Percentiles rank a stretch among this genome's conserved stretches.
Conservation (phyloP, 108 stramenopile species). For the Pseudonitzschia delicatissima region DNA sequence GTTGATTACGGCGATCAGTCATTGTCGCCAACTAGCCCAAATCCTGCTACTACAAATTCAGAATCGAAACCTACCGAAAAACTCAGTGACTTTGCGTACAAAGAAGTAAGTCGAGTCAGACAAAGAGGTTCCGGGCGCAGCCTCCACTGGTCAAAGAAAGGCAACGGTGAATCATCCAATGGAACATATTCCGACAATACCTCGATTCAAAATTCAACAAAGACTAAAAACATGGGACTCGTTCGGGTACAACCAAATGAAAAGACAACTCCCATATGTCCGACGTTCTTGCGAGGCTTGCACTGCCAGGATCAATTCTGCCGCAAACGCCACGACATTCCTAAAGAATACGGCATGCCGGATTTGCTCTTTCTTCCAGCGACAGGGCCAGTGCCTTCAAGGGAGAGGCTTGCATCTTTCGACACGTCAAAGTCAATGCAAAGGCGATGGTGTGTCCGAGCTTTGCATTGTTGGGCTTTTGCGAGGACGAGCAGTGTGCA, state of each 20-base stretch:
- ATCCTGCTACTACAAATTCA: neutral
- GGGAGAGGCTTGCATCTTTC: constrained; percentile 68
- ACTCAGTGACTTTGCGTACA: constrained; percentile 61
- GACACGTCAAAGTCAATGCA: constrained; percentile 68
- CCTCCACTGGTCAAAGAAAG: constrained; percentile 7
- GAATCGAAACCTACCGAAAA: constrained; percentile 13
- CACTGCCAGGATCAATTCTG: constrained; percentile 67
- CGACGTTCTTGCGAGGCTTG: constrained; percentile 53
- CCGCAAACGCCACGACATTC: constrained; percentile 67
- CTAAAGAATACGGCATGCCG: constrained; percentile 62
- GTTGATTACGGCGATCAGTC: neutral
- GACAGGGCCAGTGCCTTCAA: constrained; percentile 70
- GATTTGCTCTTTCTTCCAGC: constrained; percentile 80
- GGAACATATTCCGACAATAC: neutral
- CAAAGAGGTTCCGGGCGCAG: constrained; percentile 4
- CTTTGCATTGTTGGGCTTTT: constrained; percentile 62
- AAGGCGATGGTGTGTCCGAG: constrained; percentile 59
- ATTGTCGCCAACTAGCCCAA: neutral
- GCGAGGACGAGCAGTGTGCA: constrained; percentile 51
- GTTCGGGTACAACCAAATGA: constrained; percentile 54
- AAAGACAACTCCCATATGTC: constrained; percentile 54
- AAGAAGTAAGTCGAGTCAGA: constrained; percentile 39
- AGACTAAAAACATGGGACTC: constrained; percentile 51
- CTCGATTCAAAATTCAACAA: neutral
- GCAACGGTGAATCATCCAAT: neutral